Base-by-base conservation (phyloP, 768 basidiomycete species). In the Lyophyllum atratum region DNA sequence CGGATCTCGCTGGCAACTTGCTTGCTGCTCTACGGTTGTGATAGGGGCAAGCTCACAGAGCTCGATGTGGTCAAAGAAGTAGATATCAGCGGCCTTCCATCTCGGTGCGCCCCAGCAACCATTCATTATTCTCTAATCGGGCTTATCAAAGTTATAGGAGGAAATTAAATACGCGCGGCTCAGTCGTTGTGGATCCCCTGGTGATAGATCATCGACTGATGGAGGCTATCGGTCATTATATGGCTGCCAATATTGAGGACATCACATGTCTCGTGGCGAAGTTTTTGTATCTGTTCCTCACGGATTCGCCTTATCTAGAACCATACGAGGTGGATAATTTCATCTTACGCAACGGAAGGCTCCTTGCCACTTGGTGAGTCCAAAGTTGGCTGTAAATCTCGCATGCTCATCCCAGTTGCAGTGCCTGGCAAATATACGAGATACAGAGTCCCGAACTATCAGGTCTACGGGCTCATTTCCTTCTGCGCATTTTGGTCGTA, bases 321-420 rank as follows among this genome's bases (percentile, higher is more conserved):
- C 66, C 82, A 1, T 80, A 87, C 60, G 90, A 90, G 69, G 76
- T 87, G 2, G 88, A 90, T 63, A 88, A 89, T 66, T 90, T 91
- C 62, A 79, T 90, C 28, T 67, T 90, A 29, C 79, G 82, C 46
- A 89, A 90, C 60, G 85, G 81, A 12, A 69, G 70, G 40, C 66
- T 83, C 17, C 72, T 92, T n/a, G 78, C 80, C 24, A 68, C 73
- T 26, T 89, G 88, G 90, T 91, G 66, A 56, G 77, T 51, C 44
- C 39, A 2, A 46, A 26, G 22, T 44, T 22, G 31, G 33, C 7
- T 12, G 7, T n/a, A 6, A 3, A 42, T 33, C 25, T 34, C 50
- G 28, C 24, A 49, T 56, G 55, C 42, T 51, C 42, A 33, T 54
- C 25, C 43, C 28, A 48, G 26, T 40, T 31, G 7, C 56, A 92